A percentile compares a stretch with the other conserved stretches of the same genome.
Conservation (phyloP, 1,284 basidiomycete genomes). For the Naganishia sp. region DNA sequence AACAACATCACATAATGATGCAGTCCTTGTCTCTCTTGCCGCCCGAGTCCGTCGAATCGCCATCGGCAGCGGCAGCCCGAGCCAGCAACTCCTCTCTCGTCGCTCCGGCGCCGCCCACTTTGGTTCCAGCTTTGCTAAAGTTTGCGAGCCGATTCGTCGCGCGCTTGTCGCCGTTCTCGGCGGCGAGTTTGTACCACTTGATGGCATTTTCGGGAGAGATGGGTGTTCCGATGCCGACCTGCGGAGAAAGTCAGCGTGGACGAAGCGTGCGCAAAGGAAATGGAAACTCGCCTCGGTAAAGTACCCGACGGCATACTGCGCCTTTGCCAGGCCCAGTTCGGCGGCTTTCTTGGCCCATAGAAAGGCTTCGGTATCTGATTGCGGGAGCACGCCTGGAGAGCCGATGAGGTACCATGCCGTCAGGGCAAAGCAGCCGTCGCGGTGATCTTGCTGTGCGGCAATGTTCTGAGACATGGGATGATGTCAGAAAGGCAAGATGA, state of each 20-base stretch:
- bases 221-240: conserved; percentile 78
- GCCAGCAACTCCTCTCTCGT: conserved; percentile 27
- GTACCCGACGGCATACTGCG: conserved; percentile 96
- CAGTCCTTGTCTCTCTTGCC: conserved; percentile 32
- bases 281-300: conserved; percentile 70
- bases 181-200: conserved; percentile 83
- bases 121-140: conserved; percentile 29
- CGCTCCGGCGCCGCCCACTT: conserved; percentile 5
- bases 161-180: conserved; percentile 93
- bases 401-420: conserved; percentile 99
- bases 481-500: not conserved
- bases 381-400: conserved; percentile 93
- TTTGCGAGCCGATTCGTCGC: conserved; percentile 77
- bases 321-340: conserved; percentile 83
- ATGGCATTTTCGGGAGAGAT: conserved; percentile 69
- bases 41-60: conserved; percentile 17
- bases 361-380: conserved; percentile 96
- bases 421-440: conserved; percentile 95
- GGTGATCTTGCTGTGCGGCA: conserved; percentile 93
- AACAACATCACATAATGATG: conserved; percentile 26
- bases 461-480: conserved; percentile 69
- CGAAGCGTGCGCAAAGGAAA: not conserved
- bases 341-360: conserved; percentile 91
- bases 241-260: conserved; percentile 5
- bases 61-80: conserved; percentile 18